Percentiles rank a stretch among this genome's conserved stretches.
phyloP scores from a whole-genome alignment of 345 rosid species.

The Viola odorata region DNA sequence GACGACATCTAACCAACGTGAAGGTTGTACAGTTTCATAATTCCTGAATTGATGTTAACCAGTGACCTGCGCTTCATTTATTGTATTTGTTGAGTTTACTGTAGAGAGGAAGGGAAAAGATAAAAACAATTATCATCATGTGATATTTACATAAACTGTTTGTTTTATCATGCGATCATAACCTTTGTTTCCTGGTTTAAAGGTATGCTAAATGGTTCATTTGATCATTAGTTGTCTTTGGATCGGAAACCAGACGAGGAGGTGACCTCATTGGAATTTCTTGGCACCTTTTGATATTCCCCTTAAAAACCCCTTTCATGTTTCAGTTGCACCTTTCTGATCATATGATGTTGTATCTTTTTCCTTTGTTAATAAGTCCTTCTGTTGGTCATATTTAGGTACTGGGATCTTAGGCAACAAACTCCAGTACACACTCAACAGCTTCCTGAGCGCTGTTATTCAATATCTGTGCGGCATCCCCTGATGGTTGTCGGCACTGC shows the following conservation, averaged over 20 bases:
- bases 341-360: background rate
- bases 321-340: background rate
- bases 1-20: no score
- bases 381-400: constrained; percentile 36
- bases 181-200: constrained; percentile 4
- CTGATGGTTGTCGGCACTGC: constrained; percentile 98
- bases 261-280: background rate
- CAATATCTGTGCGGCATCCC: constrained; percentile 76
- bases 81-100: no score
- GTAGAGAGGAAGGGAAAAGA: background rate
- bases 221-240: background rate
- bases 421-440: constrained; percentile 89
- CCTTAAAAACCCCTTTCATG: background rate
- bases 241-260: background rate
- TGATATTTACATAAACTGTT: background rate
- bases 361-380: background rate
- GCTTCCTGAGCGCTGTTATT: constrained; percentile 91
- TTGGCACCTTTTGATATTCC: background rate
- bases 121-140: background rate
- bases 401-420: constrained; percentile 88
- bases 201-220: constrained; percentile 1
- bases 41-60: no score
- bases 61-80: no score
- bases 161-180: background rate
- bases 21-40: no score